Base-by-base conservation (phyloP, 495 filamentous ascomycete species). In the Podospora appendiculata region DNA sequence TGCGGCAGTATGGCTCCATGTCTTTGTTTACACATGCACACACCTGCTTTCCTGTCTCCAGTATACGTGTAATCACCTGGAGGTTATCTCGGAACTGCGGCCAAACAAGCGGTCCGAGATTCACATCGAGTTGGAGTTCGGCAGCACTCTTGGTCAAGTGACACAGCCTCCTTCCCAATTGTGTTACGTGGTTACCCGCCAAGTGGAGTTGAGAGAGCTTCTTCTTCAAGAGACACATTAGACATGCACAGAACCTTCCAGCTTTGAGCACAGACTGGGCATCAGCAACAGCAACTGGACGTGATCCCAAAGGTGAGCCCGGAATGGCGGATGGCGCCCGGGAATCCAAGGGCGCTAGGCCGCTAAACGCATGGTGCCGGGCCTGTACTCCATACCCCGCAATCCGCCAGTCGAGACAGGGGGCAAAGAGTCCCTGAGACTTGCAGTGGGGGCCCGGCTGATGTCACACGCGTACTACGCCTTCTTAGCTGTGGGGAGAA, bases 361-460 rank as follows among this genome's bases (percentile, higher is more conserved):
- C 62, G 36, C 17, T 45, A 48, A 36, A 12, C 51, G 57, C 50
- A 59, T 58, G 48, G 55, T 44, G 40, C 41, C 48, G 51, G 51
- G 46, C 44, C 13, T 48, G 52, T 59, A 42, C 56, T 59, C 48
- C 56, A 56, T 66, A 55, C 64, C 64, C 63, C 64, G 61, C 64
- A 62, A 57, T 54, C 48, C 51, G 43, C 47, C 41, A 45, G 52
- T 32, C 34, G 18, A 17, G 38, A 34, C 32, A 50, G 53, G 32
- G 47, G 40, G 14, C 55, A 11, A 18, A 35, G 40, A 50, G 52
- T 54, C 55, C 60, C 53, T 56, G 60, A 55, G 48, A 61, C 58
- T 12, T 54, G 38, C 32, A 47, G 52, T 45, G 44, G 50, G 48
- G 41, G 41, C 1, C n/a, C 16, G 51, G 49, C 52, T 63, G 63